Evolutionary conservation across 352 stramenopile genomes (phyloP).

Genomic region (Phytopythium helicoides): DNA sequence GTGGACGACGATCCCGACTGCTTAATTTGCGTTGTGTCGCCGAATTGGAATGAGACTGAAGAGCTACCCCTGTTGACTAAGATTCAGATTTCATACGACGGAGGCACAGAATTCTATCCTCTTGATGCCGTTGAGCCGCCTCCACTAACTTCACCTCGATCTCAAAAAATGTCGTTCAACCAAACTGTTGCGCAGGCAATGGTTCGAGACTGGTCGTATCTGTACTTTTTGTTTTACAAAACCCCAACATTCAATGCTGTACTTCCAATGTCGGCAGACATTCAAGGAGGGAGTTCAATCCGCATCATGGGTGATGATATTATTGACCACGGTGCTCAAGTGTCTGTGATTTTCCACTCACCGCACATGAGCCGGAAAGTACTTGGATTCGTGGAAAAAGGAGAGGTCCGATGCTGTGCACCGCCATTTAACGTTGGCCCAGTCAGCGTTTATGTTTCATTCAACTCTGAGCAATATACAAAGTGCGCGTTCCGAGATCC

Average conservation of each 20-base stretch:
- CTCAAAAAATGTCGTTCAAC: not conserved
- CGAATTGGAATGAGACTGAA: constrained; percentile 25
- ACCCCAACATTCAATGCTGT: constrained; percentile 45
- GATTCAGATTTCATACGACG: constrained; percentile 70
- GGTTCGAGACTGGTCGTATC: constrained; percentile 56
- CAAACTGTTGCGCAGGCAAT: constrained; percentile 18
- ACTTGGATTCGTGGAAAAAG: constrained; percentile 60
- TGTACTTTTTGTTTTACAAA: constrained; percentile 79
- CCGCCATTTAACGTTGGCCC: constrained; percentile 60
- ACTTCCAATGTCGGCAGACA: constrained; percentile 61
- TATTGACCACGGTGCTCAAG: constrained; percentile 60
- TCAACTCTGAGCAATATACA: constrained; percentile 78
- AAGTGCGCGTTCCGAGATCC: constrained; percentile 60
- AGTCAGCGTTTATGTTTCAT: constrained; percentile 55
- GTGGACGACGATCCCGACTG: constrained; percentile 18
- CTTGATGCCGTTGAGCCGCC: constrained; percentile 9
- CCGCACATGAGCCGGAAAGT: constrained; percentile 54
- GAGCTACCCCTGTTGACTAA: constrained; percentile 57
- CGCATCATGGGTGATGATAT: constrained; percentile 56
- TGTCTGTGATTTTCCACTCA: constrained; percentile 62
- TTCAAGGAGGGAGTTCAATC: constrained; percentile 62
- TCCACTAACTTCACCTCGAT: not conserved
- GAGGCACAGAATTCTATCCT: constrained; percentile 49
- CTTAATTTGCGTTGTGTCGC: constrained; percentile 47
- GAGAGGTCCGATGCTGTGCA: constrained; percentile 59